Evolutionary conservation across 306 rosid species (phyloP).

Genomic region (Vicia villosa): DNA sequence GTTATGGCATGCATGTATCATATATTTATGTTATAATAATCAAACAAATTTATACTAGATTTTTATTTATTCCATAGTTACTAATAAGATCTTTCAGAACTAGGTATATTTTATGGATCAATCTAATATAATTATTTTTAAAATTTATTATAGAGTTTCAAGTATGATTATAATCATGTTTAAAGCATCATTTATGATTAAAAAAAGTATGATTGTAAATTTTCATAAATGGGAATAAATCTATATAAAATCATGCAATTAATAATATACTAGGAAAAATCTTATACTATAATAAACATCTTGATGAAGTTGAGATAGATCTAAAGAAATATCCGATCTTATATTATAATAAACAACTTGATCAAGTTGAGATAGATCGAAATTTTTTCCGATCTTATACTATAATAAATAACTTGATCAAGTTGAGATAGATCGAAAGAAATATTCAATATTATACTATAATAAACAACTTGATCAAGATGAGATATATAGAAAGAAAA

Average conservation of each 20-base stretch:
- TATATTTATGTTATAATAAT: neutral
- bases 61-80: too few relatives aligned
- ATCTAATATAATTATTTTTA: too few relatives aligned
- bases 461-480: neutral
- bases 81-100: too few relatives aligned
- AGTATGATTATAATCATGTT: neutral
- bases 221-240: neutral
- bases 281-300: neutral
- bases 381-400: neutral
- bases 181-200: neutral
- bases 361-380: neutral
- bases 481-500: neutral
- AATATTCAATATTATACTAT: neutral
- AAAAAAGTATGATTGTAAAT: neutral
- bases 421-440: neutral
- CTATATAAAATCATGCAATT: neutral
- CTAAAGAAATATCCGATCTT: neutral
- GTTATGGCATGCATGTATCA: neutral
- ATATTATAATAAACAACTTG: neutral
- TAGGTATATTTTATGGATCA: too few relatives aligned
- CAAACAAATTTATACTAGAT: neutral
- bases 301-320: neutral
- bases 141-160: neutral
- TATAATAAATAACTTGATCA: neutral
- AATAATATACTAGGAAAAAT: neutral